Evolutionary conservation across 495 filamentous ascomycete species (phyloP).

Genomic region (Podospora fimiseda): DNA sequence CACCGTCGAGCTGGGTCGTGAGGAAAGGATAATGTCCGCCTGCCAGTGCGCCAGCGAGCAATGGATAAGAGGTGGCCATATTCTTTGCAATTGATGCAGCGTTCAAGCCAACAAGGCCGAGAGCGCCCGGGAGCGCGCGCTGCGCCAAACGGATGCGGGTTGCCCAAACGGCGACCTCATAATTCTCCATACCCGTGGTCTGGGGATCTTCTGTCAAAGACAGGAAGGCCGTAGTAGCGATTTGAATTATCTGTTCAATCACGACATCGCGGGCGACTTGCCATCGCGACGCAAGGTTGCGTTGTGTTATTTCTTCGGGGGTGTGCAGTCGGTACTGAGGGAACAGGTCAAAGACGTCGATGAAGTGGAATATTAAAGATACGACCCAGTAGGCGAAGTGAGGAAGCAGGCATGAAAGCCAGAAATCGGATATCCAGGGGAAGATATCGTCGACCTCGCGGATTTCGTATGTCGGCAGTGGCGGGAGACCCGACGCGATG

Average conservation of each 20-base stretch:
- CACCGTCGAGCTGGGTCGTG: slow-evolving; percentile 38
- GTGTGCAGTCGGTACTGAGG: slow-evolving; percentile 87
- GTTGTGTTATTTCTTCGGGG: slow-evolving; percentile 74
- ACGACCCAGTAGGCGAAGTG: slow-evolving; percentile 81
- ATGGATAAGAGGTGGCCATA: slow-evolving; percentile 49
- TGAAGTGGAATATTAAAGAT: slow-evolving; percentile 78
- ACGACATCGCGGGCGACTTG: slow-evolving; percentile 84
- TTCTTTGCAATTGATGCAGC: slow-evolving; percentile 49
- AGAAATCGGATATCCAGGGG: slow-evolving; percentile 72
- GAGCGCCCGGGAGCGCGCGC: slow-evolving; percentile 55
- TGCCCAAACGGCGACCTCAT: slow-evolving; percentile 79
- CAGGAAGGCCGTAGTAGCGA: slow-evolving; percentile 54
- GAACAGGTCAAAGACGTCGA: slow-evolving; percentile 77
- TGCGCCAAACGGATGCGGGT: slow-evolving; percentile 65
- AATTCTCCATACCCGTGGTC: slow-evolving; percentile 65
- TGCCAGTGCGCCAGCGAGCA: slow-evolving; percentile 60
- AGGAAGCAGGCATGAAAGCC: slow-evolving; percentile 66
- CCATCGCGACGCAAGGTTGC: slow-evolving; percentile 77
- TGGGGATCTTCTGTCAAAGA: slow-evolving; percentile 59
- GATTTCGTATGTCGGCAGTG: slow-evolving; percentile 67
- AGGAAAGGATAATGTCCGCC: slow-evolving; percentile 67
- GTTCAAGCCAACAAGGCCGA: slow-evolving; percentile 52
- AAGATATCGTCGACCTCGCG: slow-evolving; percentile 62
- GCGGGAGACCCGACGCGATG: slow-evolving; percentile 53
- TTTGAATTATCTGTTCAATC: slow-evolving; percentile 84